Evolutionary conservation across 2,329 filamentous ascomycete genomes (phyloP), one percentile per base, ranked within the genome.

Genomic region (Neonectria magnoliae): DNA sequence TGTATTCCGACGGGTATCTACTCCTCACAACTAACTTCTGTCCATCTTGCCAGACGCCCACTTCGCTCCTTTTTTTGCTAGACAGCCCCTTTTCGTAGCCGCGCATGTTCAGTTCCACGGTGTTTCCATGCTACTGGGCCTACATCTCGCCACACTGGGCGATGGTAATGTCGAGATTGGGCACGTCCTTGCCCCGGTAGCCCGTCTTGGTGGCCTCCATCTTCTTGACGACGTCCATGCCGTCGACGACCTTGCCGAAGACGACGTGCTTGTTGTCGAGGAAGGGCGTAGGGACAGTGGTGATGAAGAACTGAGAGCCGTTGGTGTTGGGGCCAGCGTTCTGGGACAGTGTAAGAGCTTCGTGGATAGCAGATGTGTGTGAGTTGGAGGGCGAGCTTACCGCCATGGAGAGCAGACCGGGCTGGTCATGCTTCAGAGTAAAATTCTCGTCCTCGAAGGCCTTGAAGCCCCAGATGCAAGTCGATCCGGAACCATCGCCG

Each of bases 261-360:
- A 98, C 94, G 61, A 97, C 94, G 78, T 99, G 96, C 81, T 98
- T 98, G 76, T 87, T 88, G 80, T 98, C 92, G 27, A 99, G 83
- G 76, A 97, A 97, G 2, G 93, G 93, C 0, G 95, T 96, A 5
- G 92, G 85, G 2, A 91, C 91, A 0, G 93, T 96, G 2, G 94
- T 98, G 82, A 98, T 95, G 85, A 99, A 99, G 85, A 99, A 99
- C 77, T 98, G 96, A 64, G 90, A 94, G 41, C 96, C 96, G 79
- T 98, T 98, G 70, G 93, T 95, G 80, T 98, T 92, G 58, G 93
- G 92, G 1, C 95, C 95, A 29, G 92, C 92, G 78, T 98, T 98
- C 91, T 96, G 67, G 5, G 6, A 7, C 4, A 11, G 55, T 55
- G 65, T 50, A 13, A 63, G 45, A 31, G 27, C 22, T 55, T 41